phyloP scores from a whole-genome alignment of 2,329 filamentous ascomycete species.

The Cytospora piceicola region DNA sequence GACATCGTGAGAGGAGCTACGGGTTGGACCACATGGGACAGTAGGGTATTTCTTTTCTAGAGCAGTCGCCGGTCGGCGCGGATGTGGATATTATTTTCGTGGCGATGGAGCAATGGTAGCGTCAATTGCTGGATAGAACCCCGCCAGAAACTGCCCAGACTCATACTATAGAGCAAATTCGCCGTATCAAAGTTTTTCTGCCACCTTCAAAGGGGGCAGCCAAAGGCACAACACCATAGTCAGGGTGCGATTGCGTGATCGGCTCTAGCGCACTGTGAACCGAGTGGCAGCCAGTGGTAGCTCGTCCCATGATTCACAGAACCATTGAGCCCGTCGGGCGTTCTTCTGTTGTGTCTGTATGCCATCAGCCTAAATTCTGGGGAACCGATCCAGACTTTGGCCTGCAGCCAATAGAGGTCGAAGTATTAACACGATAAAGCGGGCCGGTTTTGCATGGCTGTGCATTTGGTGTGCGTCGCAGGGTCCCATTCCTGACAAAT shows the following conservation, averaged over 20 bases:
- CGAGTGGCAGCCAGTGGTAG: conserved; percentile 17
- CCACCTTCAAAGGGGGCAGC: conserved; percentile 10
- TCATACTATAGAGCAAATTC: conserved; percentile 2
- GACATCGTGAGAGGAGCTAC: conserved; percentile 38
- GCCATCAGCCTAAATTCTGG: conserved; percentile 27
- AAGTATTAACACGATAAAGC: conserved; percentile 30
- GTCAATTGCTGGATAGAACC: conserved; percentile 1
- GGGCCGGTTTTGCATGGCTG: conserved; percentile 3
- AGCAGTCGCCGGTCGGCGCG: conserved; percentile 17
- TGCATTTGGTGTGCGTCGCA: conserved; percentile 6
- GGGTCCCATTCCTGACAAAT: conserved; percentile 23
- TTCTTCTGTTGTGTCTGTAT: background rate
- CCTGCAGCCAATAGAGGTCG: conserved; percentile 19
- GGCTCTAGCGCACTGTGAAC: conserved; percentile 23
- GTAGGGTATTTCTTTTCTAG: conserved; percentile 23
- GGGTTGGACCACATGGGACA: conserved; percentile 14
- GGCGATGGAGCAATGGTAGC: conserved; percentile 16
- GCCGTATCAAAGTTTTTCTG: conserved; percentile 27
- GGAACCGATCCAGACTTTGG: conserved; percentile 17
- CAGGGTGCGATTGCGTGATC: conserved; percentile 32
- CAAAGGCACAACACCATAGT: conserved; percentile 18
- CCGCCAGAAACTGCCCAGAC: conserved; percentile 18
- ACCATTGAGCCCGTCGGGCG: background rate
- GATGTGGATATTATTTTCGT: conserved; percentile 18
- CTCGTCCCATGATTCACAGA: background rate